Evolutionary conservation across 352 stramenopile species (phyloP).

Genomic region (Globisporangium orthogonon): DNA sequence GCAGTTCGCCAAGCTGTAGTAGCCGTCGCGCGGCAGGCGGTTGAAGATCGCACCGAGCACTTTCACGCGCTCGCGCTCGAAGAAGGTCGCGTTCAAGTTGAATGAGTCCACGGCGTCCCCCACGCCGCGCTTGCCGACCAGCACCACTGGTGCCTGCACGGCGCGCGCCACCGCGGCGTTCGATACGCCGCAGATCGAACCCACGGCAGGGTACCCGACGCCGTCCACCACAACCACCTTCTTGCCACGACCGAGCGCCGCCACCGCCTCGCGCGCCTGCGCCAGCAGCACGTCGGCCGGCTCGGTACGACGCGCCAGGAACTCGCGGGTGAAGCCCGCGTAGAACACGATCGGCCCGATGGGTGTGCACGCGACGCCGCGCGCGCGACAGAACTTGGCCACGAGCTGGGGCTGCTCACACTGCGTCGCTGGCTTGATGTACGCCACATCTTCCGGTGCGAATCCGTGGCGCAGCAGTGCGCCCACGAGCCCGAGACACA

Average conservation of each 20-base stretch:
- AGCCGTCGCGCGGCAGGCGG: constrained; percentile 87
- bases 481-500: constrained; percentile 93
- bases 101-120: constrained; percentile 96
- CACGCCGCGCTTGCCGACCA: constrained; percentile 95
- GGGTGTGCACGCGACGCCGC: constrained; percentile 83
- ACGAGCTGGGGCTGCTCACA: constrained; percentile 94
- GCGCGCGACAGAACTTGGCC: constrained; percentile 87
- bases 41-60: constrained; percentile 98
- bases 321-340: constrained; percentile 95
- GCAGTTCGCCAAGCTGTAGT: constrained; percentile 94
- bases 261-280: constrained; percentile 80
- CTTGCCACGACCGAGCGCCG: constrained; percentile 84
- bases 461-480: constrained; percentile 76
- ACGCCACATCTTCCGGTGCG: constrained; percentile 80
- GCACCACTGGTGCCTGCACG: constrained; percentile 80
- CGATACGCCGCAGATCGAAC: constrained; percentile 75
- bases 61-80: constrained; percentile 83
- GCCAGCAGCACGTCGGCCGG: constrained; percentile 78
- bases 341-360: constrained; percentile 96
- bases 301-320: constrained; percentile 90
- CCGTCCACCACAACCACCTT: constrained; percentile 95
- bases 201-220: constrained; percentile 93
- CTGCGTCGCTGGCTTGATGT: constrained; percentile 98
- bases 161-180: constrained; percentile 64
- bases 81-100: constrained; percentile 96